Percentiles rank a stretch among this genome's conserved stretches.
phyloP scores from a whole-genome alignment of 2,329 filamentous ascomycete species.

The Cladosporium velox region DNA sequence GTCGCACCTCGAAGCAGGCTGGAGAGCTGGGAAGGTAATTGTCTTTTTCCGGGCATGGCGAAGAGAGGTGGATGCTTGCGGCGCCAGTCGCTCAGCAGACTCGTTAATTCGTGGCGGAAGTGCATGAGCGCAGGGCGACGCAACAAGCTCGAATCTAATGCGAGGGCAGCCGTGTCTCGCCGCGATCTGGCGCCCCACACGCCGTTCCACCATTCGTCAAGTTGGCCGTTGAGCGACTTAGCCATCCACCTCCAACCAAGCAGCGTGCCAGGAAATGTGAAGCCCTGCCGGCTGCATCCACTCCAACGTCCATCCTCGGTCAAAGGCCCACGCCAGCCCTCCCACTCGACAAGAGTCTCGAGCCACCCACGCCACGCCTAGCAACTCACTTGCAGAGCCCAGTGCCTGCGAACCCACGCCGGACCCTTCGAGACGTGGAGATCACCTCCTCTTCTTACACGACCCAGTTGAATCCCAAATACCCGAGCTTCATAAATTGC shows the following conservation, averaged over 20 bases:
- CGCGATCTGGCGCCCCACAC: slow-evolving; percentile 6
- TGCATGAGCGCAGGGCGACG: neutral
- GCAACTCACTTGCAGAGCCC: slow-evolving; percentile 18
- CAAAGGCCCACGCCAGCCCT: slow-evolving; percentile 6
- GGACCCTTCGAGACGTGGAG: slow-evolving; percentile 15
- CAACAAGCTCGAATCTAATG: slow-evolving; percentile 17
- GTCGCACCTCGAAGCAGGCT: neutral
- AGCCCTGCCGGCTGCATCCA: slow-evolving; percentile 17
- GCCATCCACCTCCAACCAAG: neutral
- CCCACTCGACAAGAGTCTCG: neutral
- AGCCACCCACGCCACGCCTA: slow-evolving; percentile 5
- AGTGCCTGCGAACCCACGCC: slow-evolving; percentile 1
- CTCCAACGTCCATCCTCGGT: neutral
- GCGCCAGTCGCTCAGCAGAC: neutral
- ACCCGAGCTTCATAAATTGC: slow-evolving; percentile 19
- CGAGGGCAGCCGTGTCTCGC: slow-evolving; percentile 18
- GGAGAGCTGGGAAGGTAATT: neutral
- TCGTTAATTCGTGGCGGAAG: neutral
- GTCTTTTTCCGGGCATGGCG: neutral
- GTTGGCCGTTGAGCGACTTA: slow-evolving; percentile 10
- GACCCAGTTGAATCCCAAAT: neutral
- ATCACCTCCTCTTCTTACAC: slow-evolving; percentile 15
- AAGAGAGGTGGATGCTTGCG: neutral
- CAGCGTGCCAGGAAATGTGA: neutral
- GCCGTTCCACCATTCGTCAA: slow-evolving; percentile 15